Evolutionary conservation across 768 basidiomycete species (phyloP), one percentile per base, ranked within the genome.

Genomic region (Suillus luteus): DNA sequence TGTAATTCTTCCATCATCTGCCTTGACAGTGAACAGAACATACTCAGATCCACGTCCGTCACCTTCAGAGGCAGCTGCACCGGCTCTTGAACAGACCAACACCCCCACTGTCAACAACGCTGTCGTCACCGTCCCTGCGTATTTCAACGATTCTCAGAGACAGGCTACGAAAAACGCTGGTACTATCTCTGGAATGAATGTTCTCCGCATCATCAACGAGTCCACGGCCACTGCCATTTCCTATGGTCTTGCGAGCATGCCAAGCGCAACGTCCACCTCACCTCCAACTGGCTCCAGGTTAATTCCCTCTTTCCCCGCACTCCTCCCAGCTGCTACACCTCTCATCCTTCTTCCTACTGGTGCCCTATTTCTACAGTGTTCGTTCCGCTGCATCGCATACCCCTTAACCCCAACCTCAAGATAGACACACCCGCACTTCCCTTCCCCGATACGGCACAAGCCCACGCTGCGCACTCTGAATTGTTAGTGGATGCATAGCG

Each of bases 121-220:
- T 62, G 96, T 99, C 70, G 90, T 98, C 72, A 96, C 95, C 33
- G 91, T 98, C 67, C 96, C 96, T 38, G 95, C 96, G 44, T 98
- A 98, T 84, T 98, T 98, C 85, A 99, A 99, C 78, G 95, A 98
- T 82, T 96, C 96, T 31, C 96, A 99, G 76, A 92, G 96, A 75
- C 95, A 96, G 73, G 96, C 96, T 24, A 99, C 96, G 71, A 99
- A 97, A 83, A 96, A 99, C 73, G 95, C 96, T 44, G 96, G 96
- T 70, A 87, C 86, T 65, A 98, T 99, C 72, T 86, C 95, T 22
- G 96, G 96, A 66, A 80, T 99, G 68, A 95, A 96, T 75, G 92
- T 98, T 65, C 92, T 96, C 73, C 95, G 96, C 81, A 97, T 98
- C 78, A 96, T 98, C 82, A 98, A 98, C 81, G 96, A 99, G 79